Base-by-base conservation (phyloP, 768 basidiomycete genomes). In the Boletus eberwhitei region DNA sequence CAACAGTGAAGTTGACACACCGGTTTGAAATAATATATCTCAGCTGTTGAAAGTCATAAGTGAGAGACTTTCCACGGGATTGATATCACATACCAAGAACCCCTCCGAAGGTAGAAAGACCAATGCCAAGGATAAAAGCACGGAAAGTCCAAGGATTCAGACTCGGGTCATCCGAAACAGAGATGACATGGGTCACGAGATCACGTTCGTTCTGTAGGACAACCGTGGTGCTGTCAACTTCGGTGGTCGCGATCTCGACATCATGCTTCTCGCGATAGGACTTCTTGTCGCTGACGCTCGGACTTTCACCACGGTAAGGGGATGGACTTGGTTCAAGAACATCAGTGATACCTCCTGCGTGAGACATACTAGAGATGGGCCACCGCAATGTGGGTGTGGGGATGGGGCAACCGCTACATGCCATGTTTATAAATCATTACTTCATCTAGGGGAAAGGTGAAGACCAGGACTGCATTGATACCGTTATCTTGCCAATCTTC, bases 1-100 rank as follows among this genome's bases (percentile, higher is more conserved):
- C 43, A 37, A 37, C 9, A 37, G 13, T 9, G 9, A n/a, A 42
- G 6, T 12, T 22, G 14, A 48, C 63, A 46, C 56, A 79, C 81
- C 8, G 80, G 80, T 64, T 83, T 83, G 69, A 81, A 83, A 60
- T 83, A 83, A 61, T 82, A 83, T 38, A 83, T 83, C 56, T 83
- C 75, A n/a, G 80, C 80, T 80, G 53, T 38, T 48, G 44, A 34
- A 37, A 32, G 34, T 42, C n/a, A 58, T 60, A 26, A 50, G 40
- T 43, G 50, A 41, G 34, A 48, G 36, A 48, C 41, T 36, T 36
- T 22, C 39, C 14, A 38, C 6, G 16, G 36, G 46, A 39, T 50
- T 31, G 29, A 11, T 31, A 35, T 40, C 37, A 65, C 66, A 19
- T 57, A 79, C 78, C 79, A 31, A 84, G 71, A n/a, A 79, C 76